These are phyloP conservation scores for Coniophora puteana DNA, from an alignment of 1,284 basidiomycete genomes.

Conservation along the genomic window DNA sequence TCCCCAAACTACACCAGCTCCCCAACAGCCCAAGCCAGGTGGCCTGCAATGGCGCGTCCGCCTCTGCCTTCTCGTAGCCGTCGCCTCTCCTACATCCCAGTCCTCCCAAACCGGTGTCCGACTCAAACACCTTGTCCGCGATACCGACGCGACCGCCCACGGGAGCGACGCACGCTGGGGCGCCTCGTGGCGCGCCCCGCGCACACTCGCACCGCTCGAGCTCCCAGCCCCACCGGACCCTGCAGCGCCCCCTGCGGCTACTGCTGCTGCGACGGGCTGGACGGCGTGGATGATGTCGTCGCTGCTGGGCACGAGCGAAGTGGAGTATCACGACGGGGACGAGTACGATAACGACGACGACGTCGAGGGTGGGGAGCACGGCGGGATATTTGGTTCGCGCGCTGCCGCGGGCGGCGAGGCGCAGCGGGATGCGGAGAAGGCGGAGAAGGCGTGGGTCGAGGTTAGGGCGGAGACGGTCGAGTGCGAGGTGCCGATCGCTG, in stretches of 20 bases:
- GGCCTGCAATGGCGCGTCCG: slow-evolving; percentile 87
- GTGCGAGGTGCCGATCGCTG: slow-evolving; percentile 85
- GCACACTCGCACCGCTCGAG: slow-evolving; percentile 59
- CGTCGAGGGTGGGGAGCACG: slow-evolving; percentile 19
- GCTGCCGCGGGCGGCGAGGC: no score
- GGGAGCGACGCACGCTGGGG: slow-evolving; percentile 57
- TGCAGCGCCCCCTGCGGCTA: no score
- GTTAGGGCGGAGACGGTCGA: slow-evolving; percentile 80
- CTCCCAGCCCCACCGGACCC: slow-evolving; percentile 22
- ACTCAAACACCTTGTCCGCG: slow-evolving; percentile 51
- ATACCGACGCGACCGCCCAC: slow-evolving; percentile 46
- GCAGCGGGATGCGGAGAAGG: no score
- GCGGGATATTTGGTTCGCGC: no score
- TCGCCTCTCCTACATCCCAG: slow-evolving; percentile 44
- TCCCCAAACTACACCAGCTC: neutral
- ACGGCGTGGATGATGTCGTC: slow-evolving; percentile 49
- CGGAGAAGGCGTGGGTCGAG: slow-evolving; percentile 61
- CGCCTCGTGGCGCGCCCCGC: slow-evolving; percentile 57
- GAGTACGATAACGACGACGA: slow-evolving; percentile 29
- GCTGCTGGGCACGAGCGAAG: slow-evolving; percentile 45
- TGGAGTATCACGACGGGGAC: slow-evolving; percentile 56
- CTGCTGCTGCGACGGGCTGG: slow-evolving; percentile 51
- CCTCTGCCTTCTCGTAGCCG: slow-evolving; percentile 75
- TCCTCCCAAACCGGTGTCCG: slow-evolving; percentile 47
- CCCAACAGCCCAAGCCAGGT: slow-evolving; percentile 41